Evolutionary conservation across 805 yeast genomes (phyloP), one percentile per base, ranked within the genome.

Genomic region (Candida coleopterorum): DNA sequence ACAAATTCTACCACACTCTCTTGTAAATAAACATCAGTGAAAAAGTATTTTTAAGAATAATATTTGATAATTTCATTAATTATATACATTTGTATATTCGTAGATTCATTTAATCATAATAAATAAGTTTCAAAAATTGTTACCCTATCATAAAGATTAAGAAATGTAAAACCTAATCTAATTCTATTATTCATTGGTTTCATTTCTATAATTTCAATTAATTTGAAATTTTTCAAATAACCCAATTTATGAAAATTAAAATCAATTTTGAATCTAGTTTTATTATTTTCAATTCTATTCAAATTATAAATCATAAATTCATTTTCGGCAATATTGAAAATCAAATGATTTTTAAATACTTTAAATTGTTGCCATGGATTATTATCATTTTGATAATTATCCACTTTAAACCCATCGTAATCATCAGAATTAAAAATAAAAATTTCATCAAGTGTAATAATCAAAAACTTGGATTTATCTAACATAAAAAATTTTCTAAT

Each of bases 121-220:
- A 18, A 7, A 27, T 38, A 38, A 18, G 37, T 33, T 16, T 39
- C 39, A 29, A 39, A 39, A 14, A 39, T 29, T 9, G 42, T 39
- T 2, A 27, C 24, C 6, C 23, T 16, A 3, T 39, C 38, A 8
- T 25, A 17, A 3, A 3, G 9, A 25, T 35, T 29, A 7, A 15
- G 11, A 35, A 39, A 39, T 10, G 42, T 35, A 10, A 39, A 32
- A 17, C 42, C 42, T 20, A 39, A 27, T 18, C 32, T 17, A 16
- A 39, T 14, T 25, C 42, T 21, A 11, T 20, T 17, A 10, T 25
- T 26, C 2, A 10, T 16, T 11, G 17, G 9, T 16, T 28, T 25
- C 42, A 39, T 39, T 24, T 29, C 32, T 5, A 32, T 35, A 8
- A 39, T 39, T 18, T 35, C 23, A 9, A 25, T 10, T 14, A 39